These are phyloP conservation scores for Micromonas pusilla DNA, from an alignment of 139 green algal species.

Conservation along the genomic window DNA sequence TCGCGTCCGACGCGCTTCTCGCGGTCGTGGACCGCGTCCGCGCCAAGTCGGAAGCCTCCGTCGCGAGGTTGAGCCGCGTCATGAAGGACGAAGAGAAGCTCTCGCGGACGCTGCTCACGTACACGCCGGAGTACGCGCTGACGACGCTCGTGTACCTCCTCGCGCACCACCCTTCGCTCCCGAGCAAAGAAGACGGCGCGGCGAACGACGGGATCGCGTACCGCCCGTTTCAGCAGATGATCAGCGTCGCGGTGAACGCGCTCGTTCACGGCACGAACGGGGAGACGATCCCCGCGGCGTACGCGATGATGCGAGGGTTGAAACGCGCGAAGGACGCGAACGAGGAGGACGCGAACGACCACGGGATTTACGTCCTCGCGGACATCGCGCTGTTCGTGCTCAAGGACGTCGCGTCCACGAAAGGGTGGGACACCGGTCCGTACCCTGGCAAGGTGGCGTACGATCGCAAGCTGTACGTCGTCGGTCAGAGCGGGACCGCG, in stretches of 20 bases:
- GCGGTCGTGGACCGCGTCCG: too few species aligned
- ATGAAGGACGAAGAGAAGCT: neutral
- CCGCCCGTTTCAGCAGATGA: neutral
- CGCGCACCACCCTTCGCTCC: neutral
- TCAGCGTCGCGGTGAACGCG: neutral
- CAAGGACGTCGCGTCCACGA: neutral
- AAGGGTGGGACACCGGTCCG: slow-evolving; percentile 1
- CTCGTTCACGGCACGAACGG: neutral
- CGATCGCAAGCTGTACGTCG: neutral
- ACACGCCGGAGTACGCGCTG: slow-evolving; percentile 12
- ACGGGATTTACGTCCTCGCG: slow-evolving; percentile 2
- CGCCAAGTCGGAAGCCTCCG: too few species aligned
- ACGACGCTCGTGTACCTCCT: slow-evolving; percentile 9
- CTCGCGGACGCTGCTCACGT: neutral
- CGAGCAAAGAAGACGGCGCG: neutral
- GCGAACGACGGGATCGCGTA: neutral
- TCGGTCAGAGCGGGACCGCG: neutral
- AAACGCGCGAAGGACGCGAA: neutral
- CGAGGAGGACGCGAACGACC: neutral
- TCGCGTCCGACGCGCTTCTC: too few species aligned
- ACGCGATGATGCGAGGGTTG: neutral
- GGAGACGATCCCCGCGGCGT: neutral
- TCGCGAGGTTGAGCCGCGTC: too few species aligned
- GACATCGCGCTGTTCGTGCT: neutral
- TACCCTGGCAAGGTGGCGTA: slow-evolving; percentile 1